phyloP scores from a whole-genome alignment of 225 moss, liverwort and hornwort species.

The Takakia lepidozioides region DNA sequence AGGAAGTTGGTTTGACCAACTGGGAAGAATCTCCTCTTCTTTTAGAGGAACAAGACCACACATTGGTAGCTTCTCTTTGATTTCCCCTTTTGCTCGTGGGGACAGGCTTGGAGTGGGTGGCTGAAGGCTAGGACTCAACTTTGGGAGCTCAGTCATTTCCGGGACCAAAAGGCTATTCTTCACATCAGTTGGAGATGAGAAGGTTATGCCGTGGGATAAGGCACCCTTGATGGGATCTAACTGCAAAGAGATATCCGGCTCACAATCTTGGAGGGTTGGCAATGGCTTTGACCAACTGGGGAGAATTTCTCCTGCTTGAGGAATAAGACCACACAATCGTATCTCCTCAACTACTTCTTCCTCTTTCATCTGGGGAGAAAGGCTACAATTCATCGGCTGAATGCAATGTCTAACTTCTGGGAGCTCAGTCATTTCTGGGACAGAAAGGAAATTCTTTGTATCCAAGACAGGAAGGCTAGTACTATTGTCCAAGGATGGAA shows the following conservation, averaged over 20 bases:
- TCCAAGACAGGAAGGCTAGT: slow-evolving; percentile 45
- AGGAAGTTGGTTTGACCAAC: too few species aligned
- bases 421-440: slow-evolving; percentile 1
- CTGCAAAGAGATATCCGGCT: slow-evolving; percentile 12
- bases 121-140: slow-evolving; percentile 32
- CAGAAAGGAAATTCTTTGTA: background rate
- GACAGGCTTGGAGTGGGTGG: slow-evolving; percentile 67
- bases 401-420: slow-evolving; percentile 25
- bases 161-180: background rate
- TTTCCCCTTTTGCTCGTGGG: slow-evolving; percentile 35
- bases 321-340: slow-evolving; percentile 25
- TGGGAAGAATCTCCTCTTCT: slow-evolving; percentile 41
- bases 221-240: slow-evolving; percentile 13
- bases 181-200: slow-evolving; percentile 65
- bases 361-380: slow-evolving; percentile 50
- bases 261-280: too few species aligned
- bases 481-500: slow-evolving; percentile 13
- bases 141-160: slow-evolving; percentile 6
- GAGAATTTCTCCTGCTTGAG: slow-evolving; percentile 40
- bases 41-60: slow-evolving; percentile 37
- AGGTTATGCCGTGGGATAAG: slow-evolving; percentile 23
- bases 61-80: slow-evolving; percentile 14
- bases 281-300: too few species aligned
- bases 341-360: slow-evolving; percentile 16
- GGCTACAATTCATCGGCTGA: slow-evolving; percentile 57